A percentile compares a stretch with the other conserved stretches of the same genome.
Conservation (phyloP, 352 stramenopile genomes). For the Globisporangium paroecandrum region DNA sequence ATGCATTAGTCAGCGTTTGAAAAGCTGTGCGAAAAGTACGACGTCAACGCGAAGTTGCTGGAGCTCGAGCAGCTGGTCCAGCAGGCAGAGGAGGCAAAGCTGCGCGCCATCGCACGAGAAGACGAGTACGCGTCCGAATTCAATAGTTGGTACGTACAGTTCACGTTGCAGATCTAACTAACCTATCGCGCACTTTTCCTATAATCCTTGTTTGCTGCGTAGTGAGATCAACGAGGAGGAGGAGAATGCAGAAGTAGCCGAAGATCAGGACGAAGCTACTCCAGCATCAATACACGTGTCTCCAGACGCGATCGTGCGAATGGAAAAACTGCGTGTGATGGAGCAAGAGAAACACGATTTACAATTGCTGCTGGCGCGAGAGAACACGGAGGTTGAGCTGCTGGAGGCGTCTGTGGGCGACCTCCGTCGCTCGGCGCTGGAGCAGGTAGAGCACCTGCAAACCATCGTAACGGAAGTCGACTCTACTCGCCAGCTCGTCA, state of each 20-base stretch:
- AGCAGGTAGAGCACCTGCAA: conserved; percentile 45
- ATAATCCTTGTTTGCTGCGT: neutral
- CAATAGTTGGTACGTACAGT: neutral
- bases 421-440: conserved; percentile 38
- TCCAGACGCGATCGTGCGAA: conserved; percentile 37
- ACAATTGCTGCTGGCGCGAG: conserved; percentile 29
- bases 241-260: conserved; percentile 5
- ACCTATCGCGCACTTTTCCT: neutral
- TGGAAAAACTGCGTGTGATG: conserved; percentile 46
- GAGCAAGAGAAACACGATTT: conserved; percentile 50
- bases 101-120: conserved; percentile 30
- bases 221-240: conserved; percentile 3
- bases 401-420: conserved; percentile 38
- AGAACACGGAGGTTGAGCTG: conserved; percentile 42
- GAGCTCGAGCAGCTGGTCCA: conserved; percentile 46
- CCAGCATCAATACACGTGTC: conserved; percentile 1
- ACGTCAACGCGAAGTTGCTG: conserved; percentile 45
- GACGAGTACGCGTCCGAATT: conserved; percentile 15
- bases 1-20: conserved; percentile 35
- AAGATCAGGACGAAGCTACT: conserved; percentile 3
- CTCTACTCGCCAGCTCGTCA: conserved; percentile 31
- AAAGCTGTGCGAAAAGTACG: conserved; percentile 44
- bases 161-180: neutral
- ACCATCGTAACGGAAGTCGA: conserved; percentile 30
- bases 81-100: conserved; percentile 34